phyloP scores from a whole-genome alignment of 208 protist genomes.

The Crithidia thermophila region DNA sequence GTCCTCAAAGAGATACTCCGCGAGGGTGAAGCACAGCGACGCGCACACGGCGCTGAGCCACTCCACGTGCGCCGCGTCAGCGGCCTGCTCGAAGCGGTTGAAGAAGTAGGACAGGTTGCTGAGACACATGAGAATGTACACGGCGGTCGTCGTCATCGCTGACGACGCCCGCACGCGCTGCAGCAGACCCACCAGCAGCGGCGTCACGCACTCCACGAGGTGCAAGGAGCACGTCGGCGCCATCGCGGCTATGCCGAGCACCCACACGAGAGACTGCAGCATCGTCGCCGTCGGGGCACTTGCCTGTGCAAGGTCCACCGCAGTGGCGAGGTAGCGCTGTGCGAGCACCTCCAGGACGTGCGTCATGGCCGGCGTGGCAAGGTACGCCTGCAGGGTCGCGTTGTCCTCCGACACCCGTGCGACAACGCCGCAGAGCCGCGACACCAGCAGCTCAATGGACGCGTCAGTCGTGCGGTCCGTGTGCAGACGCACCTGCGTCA shows the following conservation, averaged over 20 bases:
- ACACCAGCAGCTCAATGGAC: slow-evolving; percentile 44
- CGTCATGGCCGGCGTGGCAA: slow-evolving; percentile 29
- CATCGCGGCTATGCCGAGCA: slow-evolving; percentile 66
- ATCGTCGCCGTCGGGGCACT: slow-evolving; percentile 33
- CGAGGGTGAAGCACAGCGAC: slow-evolving; percentile 57
- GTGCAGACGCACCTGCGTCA: slow-evolving; percentile 17
- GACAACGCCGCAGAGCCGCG: slow-evolving; percentile 45
- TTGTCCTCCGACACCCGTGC: slow-evolving; percentile 44
- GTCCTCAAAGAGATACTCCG: slow-evolving; percentile 71
- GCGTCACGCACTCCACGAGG: slow-evolving; percentile 49
- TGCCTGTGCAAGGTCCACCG: neutral
- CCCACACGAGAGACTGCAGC: slow-evolving; percentile 68
- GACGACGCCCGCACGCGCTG: slow-evolving; percentile 40
- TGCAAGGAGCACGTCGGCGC: slow-evolving; percentile 47
- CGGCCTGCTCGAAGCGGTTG: slow-evolving; percentile 36
- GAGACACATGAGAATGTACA: slow-evolving; percentile 82
- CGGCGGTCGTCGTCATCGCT: slow-evolving; percentile 41
- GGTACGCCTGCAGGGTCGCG: slow-evolving; percentile 33
- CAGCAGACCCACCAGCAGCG: slow-evolving; percentile 48
- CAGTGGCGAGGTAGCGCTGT: slow-evolving; percentile 18
- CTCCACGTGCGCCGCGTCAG: neutral
- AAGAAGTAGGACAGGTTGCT: slow-evolving; percentile 88
- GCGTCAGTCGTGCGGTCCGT: neutral
- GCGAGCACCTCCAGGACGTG: slow-evolving; percentile 20
- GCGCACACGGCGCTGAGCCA: slow-evolving; percentile 50